Evolutionary conservation across 164 flowering plant genomes (phyloP).

Genomic region (Aristolochia contorta): DNA sequence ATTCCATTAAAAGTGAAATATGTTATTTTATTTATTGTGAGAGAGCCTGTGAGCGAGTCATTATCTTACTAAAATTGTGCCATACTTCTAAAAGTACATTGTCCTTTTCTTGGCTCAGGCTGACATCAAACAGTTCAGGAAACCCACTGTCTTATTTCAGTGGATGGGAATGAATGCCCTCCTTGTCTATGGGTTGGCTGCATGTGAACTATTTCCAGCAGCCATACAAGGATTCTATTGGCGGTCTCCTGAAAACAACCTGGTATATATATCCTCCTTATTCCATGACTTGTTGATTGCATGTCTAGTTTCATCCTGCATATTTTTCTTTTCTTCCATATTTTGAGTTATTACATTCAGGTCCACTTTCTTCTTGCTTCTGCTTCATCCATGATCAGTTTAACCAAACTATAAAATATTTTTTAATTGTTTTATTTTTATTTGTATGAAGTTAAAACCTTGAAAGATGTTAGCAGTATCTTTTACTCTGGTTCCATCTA

Average conservation of each 20-base stretch:
- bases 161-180: conserved; percentile 93
- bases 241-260: conserved; percentile 64
- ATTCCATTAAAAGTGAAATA: too few species aligned
- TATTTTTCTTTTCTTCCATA: conserved; percentile 1
- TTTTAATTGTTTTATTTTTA: too few species aligned
- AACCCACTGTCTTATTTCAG: conserved; percentile 36
- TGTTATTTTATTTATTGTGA: too few species aligned
- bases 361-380: background rate
- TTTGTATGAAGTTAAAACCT: too few species aligned
- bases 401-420: too few species aligned
- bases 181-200: conserved; percentile 57
- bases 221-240: conserved; percentile 71
- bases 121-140: conserved; percentile 36
- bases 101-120: conserved; percentile 34
- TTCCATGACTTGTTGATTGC: background rate
- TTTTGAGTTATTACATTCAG: background rate
- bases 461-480: too few species aligned
- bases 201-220: conserved; percentile 61
- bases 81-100: background rate
- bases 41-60: too few species aligned
- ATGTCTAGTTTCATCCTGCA: background rate
- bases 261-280: conserved; percentile 30
- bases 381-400: background rate
- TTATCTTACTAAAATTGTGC: too few species aligned
- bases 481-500: too few species aligned